These are phyloP conservation scores for Quillaja saponaria DNA, from an alignment of 306 rosid genomes.

Conservation along the genomic window DNA sequence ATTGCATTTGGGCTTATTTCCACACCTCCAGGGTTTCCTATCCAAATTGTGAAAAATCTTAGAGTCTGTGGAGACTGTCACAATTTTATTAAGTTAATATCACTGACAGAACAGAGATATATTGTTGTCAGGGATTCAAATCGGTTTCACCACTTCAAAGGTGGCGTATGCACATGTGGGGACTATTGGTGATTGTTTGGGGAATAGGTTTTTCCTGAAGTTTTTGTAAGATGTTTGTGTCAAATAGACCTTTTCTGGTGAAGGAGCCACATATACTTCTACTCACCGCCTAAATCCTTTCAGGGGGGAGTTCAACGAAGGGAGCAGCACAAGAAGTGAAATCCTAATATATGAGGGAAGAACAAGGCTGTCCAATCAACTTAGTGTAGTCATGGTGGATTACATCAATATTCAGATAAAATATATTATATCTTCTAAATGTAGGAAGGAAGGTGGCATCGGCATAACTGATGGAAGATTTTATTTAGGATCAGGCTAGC, in stretches of 20 bases:
- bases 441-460: not conserved
- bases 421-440: not conserved
- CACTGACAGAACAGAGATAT: conserved; percentile 53
- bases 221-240: conserved; percentile 23
- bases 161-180: conserved; percentile 67
- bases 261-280: conserved; percentile 27
- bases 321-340: conserved; percentile 21
- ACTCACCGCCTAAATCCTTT: not conserved
- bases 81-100: conserved; percentile 55
- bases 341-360: no score
- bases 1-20: conserved; percentile 74
- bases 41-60: conserved; percentile 68
- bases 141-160: conserved; percentile 77
- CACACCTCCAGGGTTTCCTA: conserved; percentile 55
- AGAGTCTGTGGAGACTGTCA: conserved; percentile 81
- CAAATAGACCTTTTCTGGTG: conserved; percentile 19
- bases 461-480: not conserved
- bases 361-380: no score
- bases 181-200: conserved; percentile 62
- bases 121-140: conserved; percentile 75
- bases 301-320: conserved; percentile 8
- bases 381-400: not conserved
- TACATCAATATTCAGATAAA: not conserved
- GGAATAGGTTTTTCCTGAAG: conserved; percentile 13
- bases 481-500: not conserved